A percentile compares a stretch with the other conserved stretches of the same genome.
Conservation (phyloP, 2,329 filamentous ascomycete genomes). For the Ophiocordyceps camponoti-saundersi region DNA sequence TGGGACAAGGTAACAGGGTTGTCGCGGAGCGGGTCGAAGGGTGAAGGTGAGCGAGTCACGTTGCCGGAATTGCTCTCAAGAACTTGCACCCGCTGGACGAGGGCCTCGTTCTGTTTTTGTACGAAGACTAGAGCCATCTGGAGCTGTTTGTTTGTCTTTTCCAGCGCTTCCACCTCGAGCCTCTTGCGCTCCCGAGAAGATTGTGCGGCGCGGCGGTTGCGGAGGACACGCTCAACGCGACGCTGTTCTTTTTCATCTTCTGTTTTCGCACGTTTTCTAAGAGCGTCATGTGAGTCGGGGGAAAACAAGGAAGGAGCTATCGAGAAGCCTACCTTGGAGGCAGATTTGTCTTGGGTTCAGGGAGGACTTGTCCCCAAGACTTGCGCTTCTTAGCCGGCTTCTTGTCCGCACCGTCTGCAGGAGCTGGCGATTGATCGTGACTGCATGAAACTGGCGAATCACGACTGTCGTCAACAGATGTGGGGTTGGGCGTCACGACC, state of each 20-base stretch:
- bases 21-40: conserved; percentile 23
- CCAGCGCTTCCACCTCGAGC: conserved; percentile 70
- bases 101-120: conserved; percentile 31
- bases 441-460: conserved; percentile 7
- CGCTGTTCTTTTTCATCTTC: conserved; percentile 98
- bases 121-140: conserved; percentile 43
- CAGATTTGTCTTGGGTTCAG: conserved; percentile 89
- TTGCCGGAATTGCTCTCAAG: conserved; percentile 27
- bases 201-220: conserved; percentile 89
- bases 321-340: conserved; percentile 54
- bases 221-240: conserved; percentile 88
- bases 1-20: conserved; percentile 40
- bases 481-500: conserved; percentile 30
- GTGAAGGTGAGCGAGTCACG: conserved; percentile 21
- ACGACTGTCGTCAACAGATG: conserved; percentile 13
- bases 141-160: conserved; percentile 56
- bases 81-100: conserved; percentile 32
- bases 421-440: conserved; percentile 8
- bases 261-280: conserved; percentile 90
- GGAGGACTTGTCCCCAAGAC: conserved; percentile 95
- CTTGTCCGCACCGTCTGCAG: conserved; percentile 30
- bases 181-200: conserved; percentile 91
- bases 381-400: conserved; percentile 85
- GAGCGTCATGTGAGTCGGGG: not conserved
- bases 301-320: not conserved